A percentile compares a stretch with the other conserved stretches of the same genome.
phyloP scores from a whole-genome alignment of 2,329 filamentous ascomycete species.

The Aspergillus nomiae region DNA sequence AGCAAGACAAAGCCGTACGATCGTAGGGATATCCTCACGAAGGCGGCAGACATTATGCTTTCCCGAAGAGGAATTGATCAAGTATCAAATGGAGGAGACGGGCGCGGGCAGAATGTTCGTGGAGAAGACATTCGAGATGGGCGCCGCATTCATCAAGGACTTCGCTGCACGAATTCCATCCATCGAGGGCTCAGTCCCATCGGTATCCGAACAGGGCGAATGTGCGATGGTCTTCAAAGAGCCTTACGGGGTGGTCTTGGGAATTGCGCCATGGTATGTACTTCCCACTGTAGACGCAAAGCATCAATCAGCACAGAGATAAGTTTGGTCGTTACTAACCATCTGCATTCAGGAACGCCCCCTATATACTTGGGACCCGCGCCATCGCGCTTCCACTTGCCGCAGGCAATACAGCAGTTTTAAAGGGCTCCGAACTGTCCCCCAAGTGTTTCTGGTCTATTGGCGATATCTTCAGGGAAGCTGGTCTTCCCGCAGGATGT shows the following conservation, averaged over 20 bases:
- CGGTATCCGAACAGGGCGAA: slow-evolving; percentile 51
- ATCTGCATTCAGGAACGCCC: slow-evolving; percentile 52
- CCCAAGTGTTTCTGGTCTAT: slow-evolving; percentile 67
- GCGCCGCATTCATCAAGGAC: slow-evolving; percentile 48
- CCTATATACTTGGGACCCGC: slow-evolving; percentile 52
- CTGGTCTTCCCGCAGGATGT: slow-evolving; percentile 73
- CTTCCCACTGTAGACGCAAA: background rate
- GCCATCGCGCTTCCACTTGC: slow-evolving; percentile 64
- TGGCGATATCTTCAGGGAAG: slow-evolving; percentile 66
- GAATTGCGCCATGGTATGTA: slow-evolving; percentile 76
- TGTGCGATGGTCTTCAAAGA: slow-evolving; percentile 70
- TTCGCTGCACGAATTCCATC: slow-evolving; percentile 53
- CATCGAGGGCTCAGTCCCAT: slow-evolving; percentile 54
- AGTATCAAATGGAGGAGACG: slow-evolving; percentile 63
- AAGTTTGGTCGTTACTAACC: background rate
- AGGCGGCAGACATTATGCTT: slow-evolving; percentile 47
- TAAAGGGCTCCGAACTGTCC: slow-evolving; percentile 71
- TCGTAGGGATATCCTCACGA: slow-evolving; percentile 67
- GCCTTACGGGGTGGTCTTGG: slow-evolving; percentile 76
- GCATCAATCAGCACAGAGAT: background rate
- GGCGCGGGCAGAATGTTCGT: slow-evolving; percentile 47
- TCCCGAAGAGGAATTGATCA: slow-evolving; percentile 61
- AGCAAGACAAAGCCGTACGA: slow-evolving; percentile 59
- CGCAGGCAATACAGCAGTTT: slow-evolving; percentile 72
- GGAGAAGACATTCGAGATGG: slow-evolving; percentile 37